These are phyloP conservation scores for Pachyrhizus erosus DNA, from an alignment of 306 rosid species.

Conservation along the genomic window DNA sequence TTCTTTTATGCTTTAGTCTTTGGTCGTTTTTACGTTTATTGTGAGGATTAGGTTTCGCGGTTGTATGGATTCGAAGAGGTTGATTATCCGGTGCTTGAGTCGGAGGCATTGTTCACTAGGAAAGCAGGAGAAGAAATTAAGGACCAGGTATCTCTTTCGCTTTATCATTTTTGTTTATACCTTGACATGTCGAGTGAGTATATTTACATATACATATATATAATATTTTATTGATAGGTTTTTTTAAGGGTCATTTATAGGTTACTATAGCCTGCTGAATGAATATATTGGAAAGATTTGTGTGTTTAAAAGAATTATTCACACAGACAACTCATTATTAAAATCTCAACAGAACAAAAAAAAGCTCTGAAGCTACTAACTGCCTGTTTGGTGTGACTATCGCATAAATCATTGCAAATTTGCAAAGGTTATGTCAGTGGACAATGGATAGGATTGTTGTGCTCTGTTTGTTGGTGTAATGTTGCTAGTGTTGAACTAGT, in stretches of 20 bases:
- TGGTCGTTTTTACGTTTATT: background rate
- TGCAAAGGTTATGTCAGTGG: background rate
- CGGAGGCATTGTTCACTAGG: constrained; percentile 83
- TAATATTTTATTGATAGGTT: background rate
- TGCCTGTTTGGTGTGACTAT: background rate
- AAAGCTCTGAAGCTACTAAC: background rate
- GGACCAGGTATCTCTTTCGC: constrained; percentile 73
- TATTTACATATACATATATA: background rate
- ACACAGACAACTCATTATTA: background rate
- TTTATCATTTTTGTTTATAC: background rate
- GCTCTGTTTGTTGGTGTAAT: background rate
- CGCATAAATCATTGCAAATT: background rate
- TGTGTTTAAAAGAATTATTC: background rate
- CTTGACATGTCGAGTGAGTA: background rate
- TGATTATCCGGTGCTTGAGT: constrained; percentile 93
- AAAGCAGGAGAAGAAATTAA: constrained; percentile 97
- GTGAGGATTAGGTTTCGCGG: constrained; percentile 64
- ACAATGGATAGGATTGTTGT: background rate
- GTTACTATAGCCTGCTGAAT: background rate
- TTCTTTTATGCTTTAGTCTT: background rate
- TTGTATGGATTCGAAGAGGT: constrained; percentile 88
- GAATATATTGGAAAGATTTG: background rate
- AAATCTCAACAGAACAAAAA: background rate
- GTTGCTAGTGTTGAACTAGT: background rate
- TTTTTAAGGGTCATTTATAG: too few species aligned